These are phyloP conservation scores for Lactarius sanguifluus DNA, from an alignment of 768 basidiomycete species.

Conservation along the genomic window DNA sequence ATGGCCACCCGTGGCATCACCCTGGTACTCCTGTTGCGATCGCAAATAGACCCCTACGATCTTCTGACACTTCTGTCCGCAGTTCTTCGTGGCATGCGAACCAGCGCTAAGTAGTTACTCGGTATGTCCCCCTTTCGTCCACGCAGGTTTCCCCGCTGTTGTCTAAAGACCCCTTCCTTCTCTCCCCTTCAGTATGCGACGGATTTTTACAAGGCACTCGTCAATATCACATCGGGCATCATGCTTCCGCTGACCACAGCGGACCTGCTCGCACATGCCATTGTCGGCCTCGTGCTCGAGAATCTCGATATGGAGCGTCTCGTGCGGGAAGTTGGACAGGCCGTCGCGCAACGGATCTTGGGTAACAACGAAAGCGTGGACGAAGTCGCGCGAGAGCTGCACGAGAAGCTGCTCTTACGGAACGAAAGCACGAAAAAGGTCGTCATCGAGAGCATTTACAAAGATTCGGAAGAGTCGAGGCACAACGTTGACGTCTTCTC, in stretches of 20 bases:
- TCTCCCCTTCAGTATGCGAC: conserved; percentile 65
- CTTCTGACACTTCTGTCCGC: conserved; percentile 22
- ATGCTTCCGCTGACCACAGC: conserved; percentile 97
- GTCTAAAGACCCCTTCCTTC: conserved; percentile 18
- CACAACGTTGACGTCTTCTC: conserved; percentile 90
- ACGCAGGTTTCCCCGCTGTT: not conserved
- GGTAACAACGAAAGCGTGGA: conserved; percentile 95
- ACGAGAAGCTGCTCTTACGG: conserved; percentile 84
- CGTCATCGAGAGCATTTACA: conserved; percentile 94
- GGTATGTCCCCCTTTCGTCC: conserved; percentile 43
- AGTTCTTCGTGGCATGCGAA: conserved; percentile 99
- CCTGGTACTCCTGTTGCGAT: conserved; percentile 51
- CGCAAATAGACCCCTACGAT: conserved; percentile 21
- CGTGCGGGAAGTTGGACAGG: conserved; percentile 90
- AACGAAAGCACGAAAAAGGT: conserved; percentile 98
- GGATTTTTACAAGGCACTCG: conserved; percentile 93
- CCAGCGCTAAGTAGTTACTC: conserved; percentile 92
- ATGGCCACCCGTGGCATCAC: conserved; percentile 94
- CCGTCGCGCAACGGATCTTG: conserved; percentile 88
- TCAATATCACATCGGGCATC: conserved; percentile 88
- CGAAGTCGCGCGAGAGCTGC: conserved; percentile 91
- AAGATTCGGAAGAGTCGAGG: conserved; percentile 80
- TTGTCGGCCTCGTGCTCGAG: conserved; percentile 94
- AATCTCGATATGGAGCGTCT: conserved; percentile 98
- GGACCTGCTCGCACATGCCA: conserved; percentile 90